Percentiles rank a stretch among this genome's conserved stretches.
Evolutionary conservation across 192 early-diverging fungal genomes (phyloP).

Genomic region (Rhizophagus clarus): DNA sequence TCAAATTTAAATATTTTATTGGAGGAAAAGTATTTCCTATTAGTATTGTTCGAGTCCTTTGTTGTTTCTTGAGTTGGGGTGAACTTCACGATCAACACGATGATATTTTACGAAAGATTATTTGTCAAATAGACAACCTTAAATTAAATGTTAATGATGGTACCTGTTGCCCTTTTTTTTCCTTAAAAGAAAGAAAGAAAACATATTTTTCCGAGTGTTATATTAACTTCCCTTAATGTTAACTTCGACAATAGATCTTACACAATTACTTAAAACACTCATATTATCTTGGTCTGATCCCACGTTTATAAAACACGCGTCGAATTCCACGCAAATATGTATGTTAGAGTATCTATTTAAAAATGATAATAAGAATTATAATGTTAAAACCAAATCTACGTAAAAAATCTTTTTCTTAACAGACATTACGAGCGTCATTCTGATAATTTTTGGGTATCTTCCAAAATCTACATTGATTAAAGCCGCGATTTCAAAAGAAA

Average conservation of each 20-base stretch:
- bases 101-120: not conserved
- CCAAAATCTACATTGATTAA: slow-evolving; percentile 20
- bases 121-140: not conserved
- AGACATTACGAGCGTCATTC: slow-evolving; percentile 31
- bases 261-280: slow-evolving; percentile 7
- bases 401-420: too few species aligned
- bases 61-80: slow-evolving; percentile 29
- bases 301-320: slow-evolving; percentile 29
- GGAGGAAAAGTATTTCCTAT: slow-evolving; percentile 22
- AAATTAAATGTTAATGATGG: slow-evolving; percentile 12
- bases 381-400: not conserved
- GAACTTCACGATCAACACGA: not conserved
- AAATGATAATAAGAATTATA: not conserved
- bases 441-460: slow-evolving; percentile 32
- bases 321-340: slow-evolving; percentile 17
- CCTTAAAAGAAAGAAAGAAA: too few species aligned
- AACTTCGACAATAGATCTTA: slow-evolving; percentile 10
- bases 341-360: not conserved
- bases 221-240: not conserved
- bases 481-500: not conserved
- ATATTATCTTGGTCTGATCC: slow-evolving; percentile 26
- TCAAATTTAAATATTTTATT: slow-evolving; percentile 31
- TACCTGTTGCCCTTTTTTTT: not conserved
- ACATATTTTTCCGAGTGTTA: not conserved
- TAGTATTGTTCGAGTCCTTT: slow-evolving; percentile 21